Base-by-base conservation (phyloP, 2,329 filamentous ascomycete species). In the Apiospora kogelbergensis region DNA sequence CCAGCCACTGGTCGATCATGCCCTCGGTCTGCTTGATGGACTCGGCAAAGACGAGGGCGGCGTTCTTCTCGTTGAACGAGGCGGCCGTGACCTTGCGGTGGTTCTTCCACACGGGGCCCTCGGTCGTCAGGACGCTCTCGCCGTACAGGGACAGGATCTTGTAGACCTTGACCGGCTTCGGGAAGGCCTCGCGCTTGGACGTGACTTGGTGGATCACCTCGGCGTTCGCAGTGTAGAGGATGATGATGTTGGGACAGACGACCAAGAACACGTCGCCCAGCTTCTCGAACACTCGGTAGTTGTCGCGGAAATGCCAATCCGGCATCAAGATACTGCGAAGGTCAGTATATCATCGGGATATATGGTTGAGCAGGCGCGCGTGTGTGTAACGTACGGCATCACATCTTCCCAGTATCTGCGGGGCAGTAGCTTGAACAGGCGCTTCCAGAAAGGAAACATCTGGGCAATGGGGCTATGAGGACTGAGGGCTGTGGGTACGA, bases 1-100 rank as follows among this genome's bases (percentile, higher is more conserved):
- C 82, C 6, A 86, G 80, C 89, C 90, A 93, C 64, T 84, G 82
- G 44, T 80, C 77, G 40, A 92, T 74, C 86, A 93, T 86, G 15
- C 85, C 84, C 70, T 86, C 81, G 0, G 91, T 87, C 80, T 95
- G 92, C 68, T 83, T 72, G 26, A 91, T 81, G 1, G 86, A 84
- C 76, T 93, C 90, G 10, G 80, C 81, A 78, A 90, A 93, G 1
- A 92, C 89, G 33, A 92, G 78, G 17, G 85, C 83, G 68, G 93
- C 90, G 78, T 93, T 95, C 80, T 86, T 89, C 81, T 95, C 93
- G 69, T 91, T 93, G 79, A 95, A 95, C 4, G 88, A 88, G 0
- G 91, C 89, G 37, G 90, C 88, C 0, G 89, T 91, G 57, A 90
- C 86, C 79, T 92, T 93, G 71, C 92, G 87, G 77, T 95, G 92